Percentiles rank a stretch among this genome's conserved stretches.
Evolutionary conservation across 371 early-diverging fungal species (phyloP).

Genomic region (Astathelohania contejeani): DNA sequence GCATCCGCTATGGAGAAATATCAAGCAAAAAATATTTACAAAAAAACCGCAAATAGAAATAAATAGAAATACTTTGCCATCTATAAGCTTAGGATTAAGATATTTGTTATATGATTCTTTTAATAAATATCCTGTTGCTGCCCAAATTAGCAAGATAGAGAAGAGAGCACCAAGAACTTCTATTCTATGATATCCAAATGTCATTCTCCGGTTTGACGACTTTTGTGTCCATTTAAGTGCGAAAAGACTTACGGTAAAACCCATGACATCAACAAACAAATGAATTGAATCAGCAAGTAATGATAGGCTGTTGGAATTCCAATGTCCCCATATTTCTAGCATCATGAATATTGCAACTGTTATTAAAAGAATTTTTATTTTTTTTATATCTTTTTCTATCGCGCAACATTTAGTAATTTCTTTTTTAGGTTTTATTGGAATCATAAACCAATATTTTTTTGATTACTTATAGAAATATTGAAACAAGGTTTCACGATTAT

Average conservation of each 20-base stretch:
- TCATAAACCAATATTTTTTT: no score
- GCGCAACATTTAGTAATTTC: no score
- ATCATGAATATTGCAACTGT: no score
- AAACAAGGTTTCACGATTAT: no score
- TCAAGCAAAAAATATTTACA: slow-evolving; percentile 28
- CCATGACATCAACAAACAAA: slow-evolving; percentile 40
- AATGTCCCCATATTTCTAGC: slow-evolving; percentile 46
- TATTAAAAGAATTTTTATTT: no score
- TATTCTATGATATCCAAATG: slow-evolving; percentile 40
- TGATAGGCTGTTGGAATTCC: slow-evolving; percentile 32
- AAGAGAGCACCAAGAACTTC: slow-evolving; percentile 41
- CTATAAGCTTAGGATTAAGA: slow-evolving; percentile 34
- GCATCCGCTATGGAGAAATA: not conserved
- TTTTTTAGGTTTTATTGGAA: no score
- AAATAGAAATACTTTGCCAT: slow-evolving; percentile 35
- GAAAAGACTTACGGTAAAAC: slow-evolving; percentile 38
- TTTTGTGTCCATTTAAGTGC: slow-evolving; percentile 34
- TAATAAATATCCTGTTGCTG: slow-evolving; percentile 33
- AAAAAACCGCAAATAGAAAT: slow-evolving; percentile 38
- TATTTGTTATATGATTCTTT: slow-evolving; percentile 29
- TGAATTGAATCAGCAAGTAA: slow-evolving; percentile 44
- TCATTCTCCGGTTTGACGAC: slow-evolving; percentile 19
- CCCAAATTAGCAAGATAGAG: slow-evolving; percentile 42
- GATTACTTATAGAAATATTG: no score
- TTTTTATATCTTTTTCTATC: no score